Evolutionary conservation across 352 stramenopile genomes (phyloP).

Genomic region (Thraustotheca clavata): DNA sequence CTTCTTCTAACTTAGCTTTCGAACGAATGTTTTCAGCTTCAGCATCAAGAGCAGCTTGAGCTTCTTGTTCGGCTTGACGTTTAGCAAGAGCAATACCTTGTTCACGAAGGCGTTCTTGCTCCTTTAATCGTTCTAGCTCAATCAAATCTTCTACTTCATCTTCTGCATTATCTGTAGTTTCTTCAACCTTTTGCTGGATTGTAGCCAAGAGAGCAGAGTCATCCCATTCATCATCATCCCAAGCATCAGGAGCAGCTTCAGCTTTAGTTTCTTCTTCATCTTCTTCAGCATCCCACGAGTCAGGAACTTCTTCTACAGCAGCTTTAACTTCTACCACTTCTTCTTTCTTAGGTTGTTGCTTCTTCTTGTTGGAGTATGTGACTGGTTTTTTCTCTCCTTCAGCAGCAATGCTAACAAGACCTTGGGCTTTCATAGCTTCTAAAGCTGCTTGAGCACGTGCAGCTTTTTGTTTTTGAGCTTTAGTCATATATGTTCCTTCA

Average conservation of each 20-base stretch:
- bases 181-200: constrained; percentile 68
- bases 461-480: constrained; percentile 94
- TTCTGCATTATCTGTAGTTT: constrained; percentile 37
- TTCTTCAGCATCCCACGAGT: constrained; percentile 55
- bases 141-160: constrained; percentile 91
- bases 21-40: constrained; percentile 62
- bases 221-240: constrained; percentile 82
- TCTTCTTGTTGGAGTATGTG: constrained; percentile 89
- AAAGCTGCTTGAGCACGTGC: constrained; percentile 80
- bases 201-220: constrained; percentile 64
- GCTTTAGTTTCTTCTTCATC: constrained; percentile 32
- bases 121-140: constrained; percentile 90
- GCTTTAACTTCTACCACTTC: constrained; percentile 31
- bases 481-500: constrained; percentile 98
- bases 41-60: constrained; percentile 52
- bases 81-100: constrained; percentile 93
- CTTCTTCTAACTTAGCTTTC: constrained; percentile 76
- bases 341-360: constrained; percentile 30
- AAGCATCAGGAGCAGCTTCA: constrained; percentile 52
- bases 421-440: constrained; percentile 88
- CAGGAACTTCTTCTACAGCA: constrained; percentile 46
- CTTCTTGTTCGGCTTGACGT: constrained; percentile 82
- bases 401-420: constrained; percentile 56
- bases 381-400: constrained; percentile 74
- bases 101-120: constrained; percentile 85